These are phyloP conservation scores for Wickerhamiella sergipiensis DNA, from an alignment of 805 yeast genomes.

Conservation along the genomic window DNA sequence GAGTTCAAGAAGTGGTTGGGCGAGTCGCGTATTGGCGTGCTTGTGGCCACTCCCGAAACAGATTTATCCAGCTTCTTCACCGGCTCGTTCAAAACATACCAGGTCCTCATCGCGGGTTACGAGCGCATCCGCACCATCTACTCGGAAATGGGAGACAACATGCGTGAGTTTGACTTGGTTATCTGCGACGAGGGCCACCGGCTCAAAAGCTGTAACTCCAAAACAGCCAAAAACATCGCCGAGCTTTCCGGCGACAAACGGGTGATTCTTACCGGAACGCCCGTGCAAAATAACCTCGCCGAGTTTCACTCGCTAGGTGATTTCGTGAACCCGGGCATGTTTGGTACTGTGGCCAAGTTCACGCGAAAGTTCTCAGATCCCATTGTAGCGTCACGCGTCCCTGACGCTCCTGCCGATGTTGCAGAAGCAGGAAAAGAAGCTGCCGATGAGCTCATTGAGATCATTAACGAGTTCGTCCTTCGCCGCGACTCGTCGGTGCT, in stretches of 20 bases:
- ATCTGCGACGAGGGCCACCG: slow-evolving; percentile 96
- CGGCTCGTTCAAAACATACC: slow-evolving; percentile 56
- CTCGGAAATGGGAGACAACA: not conserved
- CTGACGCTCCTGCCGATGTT: slow-evolving; percentile 37
- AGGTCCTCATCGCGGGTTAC: slow-evolving; percentile 75
- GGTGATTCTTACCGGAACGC: slow-evolving; percentile 73
- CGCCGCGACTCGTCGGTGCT: slow-evolving; percentile 52
- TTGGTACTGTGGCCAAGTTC: slow-evolving; percentile 46
- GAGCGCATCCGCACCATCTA: slow-evolving; percentile 52
- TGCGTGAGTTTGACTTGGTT: slow-evolving; percentile 43
- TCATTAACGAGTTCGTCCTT: slow-evolving; percentile 55
- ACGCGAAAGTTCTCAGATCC: slow-evolving; percentile 47
- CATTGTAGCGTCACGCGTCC: slow-evolving; percentile 56
- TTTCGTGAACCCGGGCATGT: slow-evolving; percentile 70
- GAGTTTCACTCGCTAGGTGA: slow-evolving; percentile 75
- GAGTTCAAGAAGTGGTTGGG: slow-evolving; percentile 89
- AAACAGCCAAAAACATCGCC: slow-evolving; percentile 51
- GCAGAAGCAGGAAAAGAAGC: slow-evolving; percentile 44
- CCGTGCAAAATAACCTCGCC: slow-evolving; percentile 78
- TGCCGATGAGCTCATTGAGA: slow-evolving; percentile 46
- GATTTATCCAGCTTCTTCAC: slow-evolving; percentile 31
- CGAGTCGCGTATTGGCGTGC: slow-evolving; percentile 45
- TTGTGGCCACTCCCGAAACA: slow-evolving; percentile 45
- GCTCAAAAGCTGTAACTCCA: slow-evolving; percentile 60
- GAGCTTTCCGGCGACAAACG: slow-evolving; percentile 40